These are phyloP conservation scores for Paraurostyla sp. DNA, from an alignment of 73 alveolate species.

Conservation along the genomic window DNA sequence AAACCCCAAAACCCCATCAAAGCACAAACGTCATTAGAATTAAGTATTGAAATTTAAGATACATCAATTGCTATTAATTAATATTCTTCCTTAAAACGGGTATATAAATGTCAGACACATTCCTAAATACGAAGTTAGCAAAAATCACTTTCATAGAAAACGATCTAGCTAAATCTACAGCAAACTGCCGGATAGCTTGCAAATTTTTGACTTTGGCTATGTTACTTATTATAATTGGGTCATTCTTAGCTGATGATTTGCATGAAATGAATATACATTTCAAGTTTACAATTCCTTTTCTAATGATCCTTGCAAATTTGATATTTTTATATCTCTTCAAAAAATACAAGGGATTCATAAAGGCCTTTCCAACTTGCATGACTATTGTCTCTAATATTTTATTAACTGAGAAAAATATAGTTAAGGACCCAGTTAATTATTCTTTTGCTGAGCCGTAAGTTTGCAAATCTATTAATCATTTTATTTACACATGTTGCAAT, in stretches of 20 bases:
- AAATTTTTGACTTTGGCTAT: background rate
- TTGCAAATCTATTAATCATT: background rate
- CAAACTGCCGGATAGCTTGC: no score
- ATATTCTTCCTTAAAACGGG: no score
- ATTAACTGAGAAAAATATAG: background rate
- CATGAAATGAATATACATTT: background rate
- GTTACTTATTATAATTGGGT: background rate
- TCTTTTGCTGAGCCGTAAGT: constrained; percentile 19
- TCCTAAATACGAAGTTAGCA: no score
- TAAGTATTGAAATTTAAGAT: no score
- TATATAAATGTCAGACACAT: no score
- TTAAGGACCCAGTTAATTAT: background rate
- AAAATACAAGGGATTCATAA: background rate
- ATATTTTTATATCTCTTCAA: background rate
- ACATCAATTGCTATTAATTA: no score
- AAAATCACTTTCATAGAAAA: no score
- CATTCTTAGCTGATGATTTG: background rate
- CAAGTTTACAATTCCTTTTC: background rate
- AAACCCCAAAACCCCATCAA: no score
- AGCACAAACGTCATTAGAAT: no score
- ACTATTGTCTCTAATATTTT: background rate
- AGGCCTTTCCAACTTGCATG: background rate
- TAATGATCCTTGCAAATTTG: background rate
- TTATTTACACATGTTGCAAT: background rate
- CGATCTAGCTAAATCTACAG: no score